These are phyloP conservation scores for Backusella circina DNA, from an alignment of 192 early-diverging fungal genomes.

Conservation along the genomic window DNA sequence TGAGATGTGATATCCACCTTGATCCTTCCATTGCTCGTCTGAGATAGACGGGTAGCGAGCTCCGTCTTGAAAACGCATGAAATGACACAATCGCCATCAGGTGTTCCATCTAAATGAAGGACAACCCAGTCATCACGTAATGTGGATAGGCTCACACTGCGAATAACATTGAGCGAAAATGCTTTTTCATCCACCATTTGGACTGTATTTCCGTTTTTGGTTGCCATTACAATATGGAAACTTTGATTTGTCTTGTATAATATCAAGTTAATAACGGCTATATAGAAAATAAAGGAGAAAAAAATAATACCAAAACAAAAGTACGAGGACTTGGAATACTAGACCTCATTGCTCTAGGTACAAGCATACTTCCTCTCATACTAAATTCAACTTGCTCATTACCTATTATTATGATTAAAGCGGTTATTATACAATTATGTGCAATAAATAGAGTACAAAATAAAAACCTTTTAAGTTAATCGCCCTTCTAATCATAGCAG, in stretches of 20 bases:
- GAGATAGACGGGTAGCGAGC: conserved; percentile 55
- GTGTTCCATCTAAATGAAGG: conserved; percentile 47
- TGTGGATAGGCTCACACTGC: conserved; percentile 61
- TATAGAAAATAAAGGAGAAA: background rate
- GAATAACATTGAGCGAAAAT: conserved; percentile 47
- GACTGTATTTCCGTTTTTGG: conserved; percentile 45
- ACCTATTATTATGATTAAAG: conserved; percentile 25
- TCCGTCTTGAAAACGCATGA: conserved; percentile 71
- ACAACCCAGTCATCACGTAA: conserved; percentile 70
- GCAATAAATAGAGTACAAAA: background rate
- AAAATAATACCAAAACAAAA: conserved; percentile 50
- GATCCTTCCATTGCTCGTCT: conserved; percentile 47
- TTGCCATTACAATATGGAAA: conserved; percentile 53
- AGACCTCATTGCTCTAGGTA: conserved; percentile 67
- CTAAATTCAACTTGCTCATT: conserved; percentile 59
- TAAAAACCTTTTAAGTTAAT: conserved; percentile 36
- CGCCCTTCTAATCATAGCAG: conserved; percentile 37
- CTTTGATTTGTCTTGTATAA: conserved; percentile 48
- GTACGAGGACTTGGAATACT: conserved; percentile 66
- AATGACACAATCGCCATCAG: conserved; percentile 58
- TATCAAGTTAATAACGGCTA: background rate
- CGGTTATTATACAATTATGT: background rate
- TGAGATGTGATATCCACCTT: conserved; percentile 46
- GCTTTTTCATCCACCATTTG: conserved; percentile 50
- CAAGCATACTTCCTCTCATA: conserved; percentile 48